Percentiles rank a stretch among this genome's conserved stretches.
phyloP scores from a whole-genome alignment of 192 early-diverging fungal genomes.

The Linnemannia elongata region DNA sequence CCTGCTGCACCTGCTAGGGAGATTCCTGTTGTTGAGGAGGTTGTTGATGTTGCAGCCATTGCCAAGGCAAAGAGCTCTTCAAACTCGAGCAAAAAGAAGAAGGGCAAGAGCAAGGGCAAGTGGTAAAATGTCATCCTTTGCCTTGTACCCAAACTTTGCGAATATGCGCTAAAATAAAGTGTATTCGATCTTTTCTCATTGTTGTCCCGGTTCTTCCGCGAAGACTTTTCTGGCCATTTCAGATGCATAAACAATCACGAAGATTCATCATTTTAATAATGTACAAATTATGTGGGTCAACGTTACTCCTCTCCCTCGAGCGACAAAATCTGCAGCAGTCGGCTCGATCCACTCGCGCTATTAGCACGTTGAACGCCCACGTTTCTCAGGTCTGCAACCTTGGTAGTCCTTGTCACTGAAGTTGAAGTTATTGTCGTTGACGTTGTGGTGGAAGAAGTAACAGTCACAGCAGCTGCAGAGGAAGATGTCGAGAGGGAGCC shows the following conservation, averaged over 20 bases:
- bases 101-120: constrained; percentile 60
- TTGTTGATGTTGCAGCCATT: constrained; percentile 27
- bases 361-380: neutral
- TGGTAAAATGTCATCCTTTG: constrained; percentile 15
- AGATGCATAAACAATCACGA: too few relatives aligned
- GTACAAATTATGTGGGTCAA: too few relatives aligned
- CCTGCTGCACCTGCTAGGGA: constrained; percentile 25
- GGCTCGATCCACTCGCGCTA: neutral
- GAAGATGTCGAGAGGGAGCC: neutral
- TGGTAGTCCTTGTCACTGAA: neutral
- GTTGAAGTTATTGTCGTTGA: neutral
- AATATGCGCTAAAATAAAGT: neutral
- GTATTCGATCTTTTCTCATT: too few relatives aligned
- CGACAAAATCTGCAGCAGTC: constrained; percentile 4
- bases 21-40: constrained; percentile 22
- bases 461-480: neutral
- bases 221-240: too few relatives aligned
- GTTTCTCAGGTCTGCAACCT: neutral
- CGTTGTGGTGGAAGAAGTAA: neutral
- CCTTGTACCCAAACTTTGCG: neutral
- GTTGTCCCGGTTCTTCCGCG: too few relatives aligned
- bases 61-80: constrained; percentile 40
- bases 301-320: neutral
- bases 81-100: constrained; percentile 57
- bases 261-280: too few relatives aligned